These are phyloP conservation scores for Pichia sp. DNA, from an alignment of 1,139 yeast species.

Conservation along the genomic window DNA sequence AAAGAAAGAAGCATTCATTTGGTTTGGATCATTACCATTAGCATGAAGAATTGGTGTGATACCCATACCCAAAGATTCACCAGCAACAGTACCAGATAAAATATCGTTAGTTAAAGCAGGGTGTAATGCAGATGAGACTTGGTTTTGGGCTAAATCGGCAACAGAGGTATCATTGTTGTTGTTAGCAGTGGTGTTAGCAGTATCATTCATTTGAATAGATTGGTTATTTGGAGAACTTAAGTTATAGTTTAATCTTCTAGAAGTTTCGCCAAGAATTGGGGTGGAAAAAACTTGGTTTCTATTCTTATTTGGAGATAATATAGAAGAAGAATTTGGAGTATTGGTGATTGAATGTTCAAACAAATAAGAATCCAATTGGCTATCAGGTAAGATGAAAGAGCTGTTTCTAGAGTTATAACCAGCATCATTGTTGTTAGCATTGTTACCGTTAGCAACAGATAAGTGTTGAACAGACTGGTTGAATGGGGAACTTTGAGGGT, in stretches of 20 bases:
- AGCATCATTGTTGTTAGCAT: background rate
- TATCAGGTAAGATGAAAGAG: constrained; percentile 15
- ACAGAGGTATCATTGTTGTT: constrained; percentile 17
- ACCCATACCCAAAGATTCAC: constrained; percentile 30
- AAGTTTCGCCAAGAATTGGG: constrained; percentile 27
- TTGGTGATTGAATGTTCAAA: constrained; percentile 16
- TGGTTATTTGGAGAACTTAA: constrained; percentile 21
- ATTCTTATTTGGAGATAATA: constrained; percentile 18
- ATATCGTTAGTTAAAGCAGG: constrained; percentile 28
- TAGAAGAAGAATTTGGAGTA: constrained; percentile 12
- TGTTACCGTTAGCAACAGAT: background rate
- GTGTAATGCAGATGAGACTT: constrained; percentile 10
- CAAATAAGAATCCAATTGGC: constrained; percentile 10
- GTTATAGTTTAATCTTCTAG: constrained; percentile 29
- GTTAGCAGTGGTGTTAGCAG: background rate
- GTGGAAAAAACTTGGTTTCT: constrained; percentile 23
- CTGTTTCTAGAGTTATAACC: constrained; percentile 3
- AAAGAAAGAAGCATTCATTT: constrained; percentile 8
- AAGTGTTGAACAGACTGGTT: constrained; percentile 1
- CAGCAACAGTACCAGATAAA: constrained; percentile 24
- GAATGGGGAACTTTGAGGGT: constrained; percentile 7
- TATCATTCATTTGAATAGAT: background rate
- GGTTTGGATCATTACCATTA: constrained; percentile 9
- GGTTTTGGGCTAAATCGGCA: constrained; percentile 1
- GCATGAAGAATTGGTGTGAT: constrained; percentile 13